A percentile compares a stretch with the other conserved stretches of the same genome.
These are phyloP conservation scores for Plantago lanceolata DNA, from an alignment of 305 asterid genomes.

Conservation along the genomic window DNA sequence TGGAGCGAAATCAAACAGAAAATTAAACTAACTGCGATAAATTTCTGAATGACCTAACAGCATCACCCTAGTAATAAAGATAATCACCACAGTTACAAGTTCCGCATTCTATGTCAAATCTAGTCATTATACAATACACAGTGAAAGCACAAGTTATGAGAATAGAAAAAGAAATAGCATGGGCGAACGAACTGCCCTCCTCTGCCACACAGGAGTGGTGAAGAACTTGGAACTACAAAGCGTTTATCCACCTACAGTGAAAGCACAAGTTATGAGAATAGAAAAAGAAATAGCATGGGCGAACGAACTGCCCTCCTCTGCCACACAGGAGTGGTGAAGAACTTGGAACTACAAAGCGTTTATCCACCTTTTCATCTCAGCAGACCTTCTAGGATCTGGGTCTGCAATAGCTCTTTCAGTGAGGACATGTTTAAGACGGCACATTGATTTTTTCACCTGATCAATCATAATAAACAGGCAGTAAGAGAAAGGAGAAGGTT, in stretches of 20 bases:
- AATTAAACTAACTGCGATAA: no score
- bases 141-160: no score
- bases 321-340: neutral
- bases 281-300: neutral
- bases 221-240: constrained; percentile 27
- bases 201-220: neutral
- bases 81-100: no score
- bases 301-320: neutral
- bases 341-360: constrained; percentile 37
- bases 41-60: no score
- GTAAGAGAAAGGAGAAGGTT: neutral
- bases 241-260: constrained; percentile 54
- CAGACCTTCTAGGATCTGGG: constrained; percentile 83
- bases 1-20: no score
- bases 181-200: neutral
- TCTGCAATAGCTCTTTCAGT: constrained; percentile 93
- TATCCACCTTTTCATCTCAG: constrained; percentile 92
- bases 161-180: neutral
- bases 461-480: neutral
- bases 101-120: no score
- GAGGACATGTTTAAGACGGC: constrained; percentile 37
- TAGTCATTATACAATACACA: no score
- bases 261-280: no score
- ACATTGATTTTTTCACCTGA: constrained; percentile 15
- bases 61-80: no score